Conservation (phyloP, 768 basidiomycete genomes). For the Krasilnikovozyma curviuscula region DNA sequence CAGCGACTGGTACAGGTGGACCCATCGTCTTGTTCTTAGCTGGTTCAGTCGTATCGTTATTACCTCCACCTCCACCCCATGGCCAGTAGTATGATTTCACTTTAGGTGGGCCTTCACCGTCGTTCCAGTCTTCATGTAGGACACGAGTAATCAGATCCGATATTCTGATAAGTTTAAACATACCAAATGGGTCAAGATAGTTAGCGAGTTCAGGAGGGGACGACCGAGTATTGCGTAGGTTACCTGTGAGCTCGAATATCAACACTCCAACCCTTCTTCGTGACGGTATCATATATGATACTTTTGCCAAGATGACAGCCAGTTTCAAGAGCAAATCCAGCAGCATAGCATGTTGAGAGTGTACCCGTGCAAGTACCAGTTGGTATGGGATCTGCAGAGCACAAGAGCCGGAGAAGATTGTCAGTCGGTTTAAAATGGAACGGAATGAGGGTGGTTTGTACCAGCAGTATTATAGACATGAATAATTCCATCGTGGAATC, state of each 20-base stretch:
- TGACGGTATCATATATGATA: slow-evolving; percentile 69
- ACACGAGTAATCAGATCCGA: slow-evolving; percentile 51
- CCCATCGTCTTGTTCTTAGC: background rate
- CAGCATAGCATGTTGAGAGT: slow-evolving; percentile 55
- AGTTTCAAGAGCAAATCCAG: slow-evolving; percentile 49
- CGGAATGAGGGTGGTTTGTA: background rate
- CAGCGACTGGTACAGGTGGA: background rate
- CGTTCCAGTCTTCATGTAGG: slow-evolving; percentile 53
- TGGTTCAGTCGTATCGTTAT: background rate
- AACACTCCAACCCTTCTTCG: slow-evolving; percentile 58
- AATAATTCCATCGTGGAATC: slow-evolving; percentile 33
- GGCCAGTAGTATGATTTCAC: background rate
- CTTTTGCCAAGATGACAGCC: slow-evolving; percentile 70
- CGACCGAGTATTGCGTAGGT: background rate
- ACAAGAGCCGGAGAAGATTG: background rate
- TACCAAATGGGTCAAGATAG: background rate
- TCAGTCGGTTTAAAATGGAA: background rate
- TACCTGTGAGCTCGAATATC: slow-evolving; percentile 45
- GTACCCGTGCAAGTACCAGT: slow-evolving; percentile 41
- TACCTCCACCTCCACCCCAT: background rate
- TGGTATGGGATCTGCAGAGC: slow-evolving; percentile 55
- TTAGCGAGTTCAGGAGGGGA: background rate
- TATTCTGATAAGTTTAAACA: slow-evolving; percentile 27
- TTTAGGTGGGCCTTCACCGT: slow-evolving; percentile 2
- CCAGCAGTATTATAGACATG: slow-evolving; percentile 73